Base-by-base conservation (phyloP, 2,329 filamentous ascomycete species). In the Neophaeococcomyces aloes region DNA sequence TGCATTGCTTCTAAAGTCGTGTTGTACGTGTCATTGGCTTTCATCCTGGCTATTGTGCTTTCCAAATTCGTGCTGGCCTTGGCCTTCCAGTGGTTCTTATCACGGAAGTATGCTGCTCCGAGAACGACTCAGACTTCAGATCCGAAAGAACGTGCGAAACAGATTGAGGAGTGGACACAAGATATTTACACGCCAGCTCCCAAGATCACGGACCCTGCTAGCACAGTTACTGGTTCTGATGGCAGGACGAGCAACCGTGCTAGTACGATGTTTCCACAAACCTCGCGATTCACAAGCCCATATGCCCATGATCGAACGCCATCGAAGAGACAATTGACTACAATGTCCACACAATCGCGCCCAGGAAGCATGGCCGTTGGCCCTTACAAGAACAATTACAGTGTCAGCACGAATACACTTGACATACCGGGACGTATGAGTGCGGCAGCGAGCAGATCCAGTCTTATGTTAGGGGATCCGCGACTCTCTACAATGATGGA, bases 1-100 rank as follows among this genome's bases (percentile, higher is more conserved):
- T 98, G 91, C 67, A 98, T 98, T 61, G 91, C 91, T 2, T 94
- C 89, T 52, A 84, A 94, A 66, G 88, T 98, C 19, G 91, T 98
- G 3, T 79, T 98, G 33, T 98, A 98, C 59, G 81, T 94, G 41
- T 93, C 89, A 3, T 70, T 98, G 51, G 79, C 83, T 42, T 85
- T 98, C 63, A 98, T 98, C 65, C 67, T 98, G 47, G 79, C 86
- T 3, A 86, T 98, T 40, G 93, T 98, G 4, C 59, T 76, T 13
- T 76, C 83, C 50, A 89, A 94, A 53, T 98, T 98, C 59, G 59
- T 82, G n/a, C 75, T 98, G 40, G 91, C 91, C 8, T 60, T 96
- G 34, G 64, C 89, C 47, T 98, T 98, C 69, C 86, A 95, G 59
- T 98, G 93, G 93, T 94, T 98, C 65, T 72, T 96, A 53, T 83